Evolutionary conservation across 768 basidiomycete genomes (phyloP), one percentile per base, ranked within the genome.

Genomic region (Zangia roseola): DNA sequence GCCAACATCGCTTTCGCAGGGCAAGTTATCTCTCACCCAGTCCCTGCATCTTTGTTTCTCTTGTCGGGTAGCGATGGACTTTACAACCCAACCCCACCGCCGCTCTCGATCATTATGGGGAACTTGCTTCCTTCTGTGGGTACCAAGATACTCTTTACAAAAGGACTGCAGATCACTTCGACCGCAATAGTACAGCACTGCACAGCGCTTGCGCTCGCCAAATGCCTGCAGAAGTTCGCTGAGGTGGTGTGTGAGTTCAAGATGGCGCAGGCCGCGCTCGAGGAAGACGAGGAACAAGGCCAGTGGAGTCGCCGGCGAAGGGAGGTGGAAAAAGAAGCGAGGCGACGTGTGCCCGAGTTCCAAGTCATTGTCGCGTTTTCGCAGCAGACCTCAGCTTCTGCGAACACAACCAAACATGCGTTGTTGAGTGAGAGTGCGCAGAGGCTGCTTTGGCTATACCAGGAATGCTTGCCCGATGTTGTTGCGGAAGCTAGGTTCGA

Each of bases 401-500:
- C 61, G 26, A 70, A 70, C 34, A 55, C 65, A n/a, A 74, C 70
- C 46, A 80, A 73, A 63, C 69, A 67, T 0, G 81, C 82, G 0
- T 65, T 98, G 53, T 69, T 97, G 24, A 79, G 84, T 0, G 94
- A 97, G 69, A 78, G 80, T 42, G 83, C 93, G 1, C 82, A 93
- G 55, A 69, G 93, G 23, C 66, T 98, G 35, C 70, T 97, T 51
- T 88, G 86, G 80, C 74, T 94, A 42, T 98, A 97, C 63, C 90
- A 95, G 57, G 75, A 75, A 20, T 84, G 82, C 50, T 66, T 94
- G 24, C 90, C 92, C 0, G 71, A 77, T 1, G 69, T 91, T 2
- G 85, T 89, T 4, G 80, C 82, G 0, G 92, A 94, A 63, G 82
- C 83, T 23, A 75, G 84, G 42, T 97, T 94, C 57, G 94, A 97